Base-by-base conservation (phyloP, 345 rosid genomes). In the Tarenaya hassleriana region DNA sequence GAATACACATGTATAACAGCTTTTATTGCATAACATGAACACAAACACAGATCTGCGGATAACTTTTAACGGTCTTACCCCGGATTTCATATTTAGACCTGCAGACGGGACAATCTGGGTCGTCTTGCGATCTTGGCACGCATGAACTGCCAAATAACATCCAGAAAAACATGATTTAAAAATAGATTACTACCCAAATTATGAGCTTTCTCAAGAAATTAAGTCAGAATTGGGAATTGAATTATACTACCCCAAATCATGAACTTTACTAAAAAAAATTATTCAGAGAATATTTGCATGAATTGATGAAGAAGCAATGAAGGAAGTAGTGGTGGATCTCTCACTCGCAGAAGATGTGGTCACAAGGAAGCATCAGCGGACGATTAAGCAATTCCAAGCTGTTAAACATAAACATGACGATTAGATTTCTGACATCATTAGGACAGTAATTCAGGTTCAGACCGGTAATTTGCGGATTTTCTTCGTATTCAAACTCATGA, bases 261-360 rank as follows among this genome's bases (percentile, higher is more conserved):
- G 29, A 24, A 24, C 29, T 24, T 24, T n/a, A n/a, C n/a, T n/a
- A n/a, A n/a, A n/a, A n/a, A n/a, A 51, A 52, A 37, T 34, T 24
- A 40, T 44, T 11, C 38, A 38, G 41, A 45, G 39, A 6, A 16
- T 16, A 14, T 32, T 11, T 21, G 41, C 58, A 16, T 17, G 14
- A 29, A 64, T 19, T 12, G 10, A 14, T 20, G 13, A 11, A 37
- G 11, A 18, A 33, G 12, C 29, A 24, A 20, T 19, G 16, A 20
- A 29, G 17, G 32, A 15, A 16, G 4, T 27, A 47, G 46, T 1
- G 0, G 61, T 13, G 15, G 12, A 38, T 54, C 80, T 54, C 80
- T 16, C 48, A 88, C 95, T 68, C 50, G 97, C 94, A 89, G 61
- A 89, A 80, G 39, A 86, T 60, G 59, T 89, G 97, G 20, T 81